These are phyloP conservation scores for Quercus mongolica DNA, from an alignment of 306 rosid genomes.

Conservation along the genomic window DNA sequence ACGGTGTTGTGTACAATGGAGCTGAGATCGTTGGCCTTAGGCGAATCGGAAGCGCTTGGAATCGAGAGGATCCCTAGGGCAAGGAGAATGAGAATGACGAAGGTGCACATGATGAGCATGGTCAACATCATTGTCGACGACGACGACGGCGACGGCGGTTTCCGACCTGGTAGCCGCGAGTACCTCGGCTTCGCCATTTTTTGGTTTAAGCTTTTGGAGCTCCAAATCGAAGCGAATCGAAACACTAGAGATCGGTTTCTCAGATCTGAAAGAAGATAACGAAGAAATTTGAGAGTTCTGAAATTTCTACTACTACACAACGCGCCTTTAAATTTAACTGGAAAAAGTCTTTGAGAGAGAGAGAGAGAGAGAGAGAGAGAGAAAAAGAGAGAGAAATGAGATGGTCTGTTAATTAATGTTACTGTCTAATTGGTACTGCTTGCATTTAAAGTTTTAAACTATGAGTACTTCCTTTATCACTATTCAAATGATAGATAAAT, in stretches of 20 bases:
- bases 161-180: constrained; percentile 61
- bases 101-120: constrained; percentile 64
- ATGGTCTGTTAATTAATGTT: no score
- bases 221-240: neutral
- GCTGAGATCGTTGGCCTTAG: constrained; percentile 79
- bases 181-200: constrained; percentile 68
- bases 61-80: constrained; percentile 87
- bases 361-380: neutral
- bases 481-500: no score
- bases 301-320: no score
- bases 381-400: neutral
- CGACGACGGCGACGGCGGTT: constrained; percentile 37
- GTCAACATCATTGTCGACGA: constrained; percentile 54
- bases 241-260: constrained; percentile 10
- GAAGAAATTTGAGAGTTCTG: no score
- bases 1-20: constrained; percentile 55
- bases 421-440: no score
- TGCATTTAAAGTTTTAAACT: no score
- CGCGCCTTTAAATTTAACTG: neutral
- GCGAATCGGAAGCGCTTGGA: constrained; percentile 54
- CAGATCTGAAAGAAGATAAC: neutral
- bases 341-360: neutral
- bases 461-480: no score
- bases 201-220: neutral
- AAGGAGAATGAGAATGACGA: constrained; percentile 79